A percentile compares a stretch with the other conserved stretches of the same genome.
These are phyloP conservation scores for Seiridium cupressi DNA, from an alignment of 2,329 filamentous ascomycete species.

Conservation along the genomic window DNA sequence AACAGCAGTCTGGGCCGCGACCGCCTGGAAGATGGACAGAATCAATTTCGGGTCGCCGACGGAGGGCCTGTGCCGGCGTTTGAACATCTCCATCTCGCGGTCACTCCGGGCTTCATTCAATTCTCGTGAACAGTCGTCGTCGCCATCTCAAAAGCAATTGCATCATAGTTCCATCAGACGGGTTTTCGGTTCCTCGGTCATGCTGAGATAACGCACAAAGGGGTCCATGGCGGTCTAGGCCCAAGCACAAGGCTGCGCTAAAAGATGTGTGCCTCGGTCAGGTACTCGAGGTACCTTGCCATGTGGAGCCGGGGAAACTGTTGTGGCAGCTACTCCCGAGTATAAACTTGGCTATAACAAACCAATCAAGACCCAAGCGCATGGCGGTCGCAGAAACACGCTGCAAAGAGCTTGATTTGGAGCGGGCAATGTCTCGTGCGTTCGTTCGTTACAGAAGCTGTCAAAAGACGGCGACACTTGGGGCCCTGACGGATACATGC, in stretches of 20 bases:
- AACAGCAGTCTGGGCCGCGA: neutral
- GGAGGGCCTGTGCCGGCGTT: neutral
- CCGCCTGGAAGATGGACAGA: neutral
- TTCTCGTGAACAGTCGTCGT: neutral
- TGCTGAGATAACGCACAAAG: too few species aligned
- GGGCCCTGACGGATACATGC: neutral
- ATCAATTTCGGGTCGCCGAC: neutral
- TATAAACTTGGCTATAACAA: neutral
- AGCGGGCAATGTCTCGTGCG: too few species aligned
- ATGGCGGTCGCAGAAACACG: neutral
- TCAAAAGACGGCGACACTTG: neutral
- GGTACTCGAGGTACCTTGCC: neutral
- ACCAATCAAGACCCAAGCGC: neutral
- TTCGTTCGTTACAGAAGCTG: too few species aligned
- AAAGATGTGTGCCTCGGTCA: neutral
- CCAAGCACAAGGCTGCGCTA: conserved; percentile 4
- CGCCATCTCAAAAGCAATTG: neutral
- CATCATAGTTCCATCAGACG: neutral
- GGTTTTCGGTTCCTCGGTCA: too few species aligned
- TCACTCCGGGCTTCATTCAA: neutral
- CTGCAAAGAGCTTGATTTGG: neutral
- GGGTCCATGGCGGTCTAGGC: neutral
- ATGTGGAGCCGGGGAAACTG: too few species aligned
- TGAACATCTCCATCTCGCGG: neutral
- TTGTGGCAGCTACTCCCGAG: too few species aligned